Percentiles rank a stretch among this genome's conserved stretches.
phyloP scores from a whole-genome alignment of 2,329 filamentous ascomycete genomes.

The Diaporthe batatas region DNA sequence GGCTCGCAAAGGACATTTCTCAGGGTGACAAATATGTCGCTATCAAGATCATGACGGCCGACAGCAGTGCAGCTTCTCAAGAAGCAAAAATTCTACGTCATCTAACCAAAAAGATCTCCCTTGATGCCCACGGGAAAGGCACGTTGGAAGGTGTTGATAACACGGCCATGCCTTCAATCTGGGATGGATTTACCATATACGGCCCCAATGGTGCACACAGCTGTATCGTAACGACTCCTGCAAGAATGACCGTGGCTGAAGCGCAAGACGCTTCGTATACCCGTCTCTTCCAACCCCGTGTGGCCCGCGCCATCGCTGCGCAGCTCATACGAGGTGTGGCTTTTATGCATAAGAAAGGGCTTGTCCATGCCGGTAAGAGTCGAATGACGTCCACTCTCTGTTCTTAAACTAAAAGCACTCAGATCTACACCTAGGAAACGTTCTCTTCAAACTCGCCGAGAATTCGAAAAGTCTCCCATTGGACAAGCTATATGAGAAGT shows the following conservation, averaged over 20 bases:
- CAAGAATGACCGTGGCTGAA: constrained; percentile 20
- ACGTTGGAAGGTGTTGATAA: neutral
- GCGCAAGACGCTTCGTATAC: constrained; percentile 32
- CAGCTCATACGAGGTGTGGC: constrained; percentile 28
- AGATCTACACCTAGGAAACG: constrained; percentile 17
- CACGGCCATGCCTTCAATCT: constrained; percentile 12
- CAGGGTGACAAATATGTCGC: constrained; percentile 13
- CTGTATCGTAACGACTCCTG: constrained; percentile 2
- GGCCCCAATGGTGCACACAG: constrained; percentile 22
- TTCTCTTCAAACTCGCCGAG: constrained; percentile 18
- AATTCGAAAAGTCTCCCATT: neutral
- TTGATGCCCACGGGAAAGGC: neutral
- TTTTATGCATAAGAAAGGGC: constrained; percentile 33
- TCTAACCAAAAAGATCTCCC: neutral
- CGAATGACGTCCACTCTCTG: too few relatives aligned
- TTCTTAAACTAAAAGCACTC: too few relatives aligned
- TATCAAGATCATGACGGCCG: constrained; percentile 20
- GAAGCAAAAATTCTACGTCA: neutral
- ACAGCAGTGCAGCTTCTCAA: neutral
- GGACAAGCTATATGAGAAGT: constrained; percentile 6
- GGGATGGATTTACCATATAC: constrained; percentile 9
- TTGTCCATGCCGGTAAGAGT: constrained; percentile 12
- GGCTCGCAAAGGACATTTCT: constrained; percentile 12
- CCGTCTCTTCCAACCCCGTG: constrained; percentile 9
- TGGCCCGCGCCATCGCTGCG: constrained; percentile 20